A percentile compares a stretch with the other conserved stretches of the same genome.
phyloP scores from a whole-genome alignment of 2,329 filamentous ascomycete species.

The Neoarthrinium moseri region DNA sequence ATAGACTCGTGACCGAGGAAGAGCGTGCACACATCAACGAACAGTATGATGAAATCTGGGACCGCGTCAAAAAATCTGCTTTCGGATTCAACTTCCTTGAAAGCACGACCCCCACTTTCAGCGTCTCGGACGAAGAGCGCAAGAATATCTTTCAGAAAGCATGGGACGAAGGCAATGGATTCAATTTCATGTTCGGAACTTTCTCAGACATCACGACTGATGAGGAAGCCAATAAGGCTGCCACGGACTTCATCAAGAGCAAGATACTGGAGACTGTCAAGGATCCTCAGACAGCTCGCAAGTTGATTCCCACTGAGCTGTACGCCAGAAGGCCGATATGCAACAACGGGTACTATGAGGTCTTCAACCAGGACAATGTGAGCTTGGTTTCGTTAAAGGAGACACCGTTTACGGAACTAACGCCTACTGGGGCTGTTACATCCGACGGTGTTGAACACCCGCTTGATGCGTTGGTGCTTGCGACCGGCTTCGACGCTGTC shows the following conservation, averaged over 20 bases:
- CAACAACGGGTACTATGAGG: neutral
- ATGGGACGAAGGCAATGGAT: conserved; percentile 1
- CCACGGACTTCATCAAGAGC: neutral
- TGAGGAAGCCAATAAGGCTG: neutral
- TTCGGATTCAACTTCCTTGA: neutral
- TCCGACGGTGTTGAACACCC: neutral
- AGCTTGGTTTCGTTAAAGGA: neutral
- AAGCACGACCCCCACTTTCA: neutral
- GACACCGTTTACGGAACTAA: neutral
- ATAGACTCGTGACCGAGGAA: neutral
- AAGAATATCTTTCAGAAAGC: neutral
- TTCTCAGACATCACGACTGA: neutral
- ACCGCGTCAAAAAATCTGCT: neutral
- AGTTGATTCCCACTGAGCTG: neutral
- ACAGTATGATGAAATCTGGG: neutral
- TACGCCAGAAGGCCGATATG: neutral
- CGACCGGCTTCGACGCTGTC: neutral
- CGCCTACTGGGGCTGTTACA: neutral
- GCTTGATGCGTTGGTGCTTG: neutral
- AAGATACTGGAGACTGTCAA: conserved; percentile 1
- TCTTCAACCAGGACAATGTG: conserved; percentile 2
- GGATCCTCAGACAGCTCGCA: neutral
- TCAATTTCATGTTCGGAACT: conserved; percentile 1
- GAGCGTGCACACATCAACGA: neutral
- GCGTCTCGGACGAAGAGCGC: neutral